These are phyloP conservation scores for Diophrys appendiculata DNA, from an alignment of 73 alveolate genomes.

Conservation along the genomic window DNA sequence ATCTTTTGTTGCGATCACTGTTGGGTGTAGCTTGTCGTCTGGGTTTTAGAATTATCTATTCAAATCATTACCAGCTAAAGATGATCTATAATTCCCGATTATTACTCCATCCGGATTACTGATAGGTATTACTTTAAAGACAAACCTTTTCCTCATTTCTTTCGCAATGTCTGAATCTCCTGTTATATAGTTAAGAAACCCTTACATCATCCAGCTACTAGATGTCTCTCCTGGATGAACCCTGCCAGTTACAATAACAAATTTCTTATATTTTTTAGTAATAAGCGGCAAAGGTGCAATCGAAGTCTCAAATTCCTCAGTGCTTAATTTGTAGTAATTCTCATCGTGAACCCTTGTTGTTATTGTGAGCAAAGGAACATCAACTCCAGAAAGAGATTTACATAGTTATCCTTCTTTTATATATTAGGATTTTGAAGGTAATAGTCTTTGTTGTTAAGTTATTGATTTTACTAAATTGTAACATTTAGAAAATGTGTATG, in stretches of 20 bases:
- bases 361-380: conserved; percentile 43
- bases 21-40: conserved; percentile 56
- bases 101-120: conserved; percentile 93
- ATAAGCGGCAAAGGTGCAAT: neutral
- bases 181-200: conserved; percentile 35
- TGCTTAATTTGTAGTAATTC: neutral
- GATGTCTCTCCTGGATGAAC: conserved; percentile 95
- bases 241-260: conserved; percentile 54
- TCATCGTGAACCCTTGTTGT: conserved; percentile 1
- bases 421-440: neutral
- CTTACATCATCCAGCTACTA: conserved; percentile 78
- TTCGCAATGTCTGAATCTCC: conserved; percentile 39
- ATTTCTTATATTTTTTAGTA: neutral
- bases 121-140: conserved; percentile 87
- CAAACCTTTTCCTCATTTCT: conserved; percentile 67
- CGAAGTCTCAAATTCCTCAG: neutral
- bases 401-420: conserved; percentile 25
- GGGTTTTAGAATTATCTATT: conserved; percentile 68
- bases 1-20: conserved; percentile 21
- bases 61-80: conserved; percentile 76
- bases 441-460: too few species aligned
- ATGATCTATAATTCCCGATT: conserved; percentile 79
- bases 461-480: conserved; percentile 12
- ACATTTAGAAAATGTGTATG: conserved; percentile 34
- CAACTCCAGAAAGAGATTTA: conserved; percentile 44